These are phyloP conservation scores for Pyricularia sp. DNA, from an alignment of 2,329 filamentous ascomycete species.

Conservation along the genomic window DNA sequence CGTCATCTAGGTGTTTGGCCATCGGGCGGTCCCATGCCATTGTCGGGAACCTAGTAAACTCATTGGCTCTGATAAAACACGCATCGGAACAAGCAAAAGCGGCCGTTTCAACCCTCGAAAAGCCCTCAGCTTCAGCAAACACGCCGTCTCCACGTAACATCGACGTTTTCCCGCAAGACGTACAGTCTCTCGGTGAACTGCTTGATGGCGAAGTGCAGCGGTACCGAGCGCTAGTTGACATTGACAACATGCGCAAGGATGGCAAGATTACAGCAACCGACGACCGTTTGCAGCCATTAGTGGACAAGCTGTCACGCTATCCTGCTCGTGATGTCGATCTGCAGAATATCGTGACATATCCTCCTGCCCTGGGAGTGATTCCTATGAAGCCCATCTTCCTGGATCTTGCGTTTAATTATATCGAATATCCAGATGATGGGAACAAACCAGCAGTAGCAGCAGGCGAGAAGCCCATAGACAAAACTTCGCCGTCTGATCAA, in stretches of 20 bases:
- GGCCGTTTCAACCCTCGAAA: slow-evolving; percentile 38
- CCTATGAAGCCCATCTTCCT: slow-evolving; percentile 94
- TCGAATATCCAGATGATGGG: slow-evolving; percentile 69
- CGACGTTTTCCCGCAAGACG: slow-evolving; percentile 51
- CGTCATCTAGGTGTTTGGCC: slow-evolving; percentile 57
- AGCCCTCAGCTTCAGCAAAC: slow-evolving; percentile 13
- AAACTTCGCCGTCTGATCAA: slow-evolving; percentile 23
- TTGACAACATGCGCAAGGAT: slow-evolving; percentile 54
- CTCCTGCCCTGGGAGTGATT: slow-evolving; percentile 71
- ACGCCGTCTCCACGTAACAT: slow-evolving; percentile 47
- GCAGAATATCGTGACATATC: slow-evolving; percentile 74
- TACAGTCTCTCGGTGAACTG: slow-evolving; percentile 48
- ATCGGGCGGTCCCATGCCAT: slow-evolving; percentile 79
- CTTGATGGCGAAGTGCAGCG: slow-evolving; percentile 67
- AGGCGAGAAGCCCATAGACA: slow-evolving; percentile 9
- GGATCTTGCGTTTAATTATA: slow-evolving; percentile 96
- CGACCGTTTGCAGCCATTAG: slow-evolving; percentile 39
- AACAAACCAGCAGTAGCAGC: slow-evolving; percentile 14
- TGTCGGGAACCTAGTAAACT: slow-evolving; percentile 61
- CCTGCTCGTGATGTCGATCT: slow-evolving; percentile 60
- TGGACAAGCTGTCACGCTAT: slow-evolving; percentile 70
- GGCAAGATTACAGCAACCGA: slow-evolving; percentile 19
- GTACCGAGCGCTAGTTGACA: slow-evolving; percentile 76
- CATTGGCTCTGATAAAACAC: slow-evolving; percentile 74
- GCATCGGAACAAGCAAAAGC: slow-evolving; percentile 53